A percentile compares a stretch with the other conserved stretches of the same genome.
These are phyloP conservation scores for Fusarium siculi DNA, from an alignment of 2,329 filamentous ascomycete species.

Conservation along the genomic window DNA sequence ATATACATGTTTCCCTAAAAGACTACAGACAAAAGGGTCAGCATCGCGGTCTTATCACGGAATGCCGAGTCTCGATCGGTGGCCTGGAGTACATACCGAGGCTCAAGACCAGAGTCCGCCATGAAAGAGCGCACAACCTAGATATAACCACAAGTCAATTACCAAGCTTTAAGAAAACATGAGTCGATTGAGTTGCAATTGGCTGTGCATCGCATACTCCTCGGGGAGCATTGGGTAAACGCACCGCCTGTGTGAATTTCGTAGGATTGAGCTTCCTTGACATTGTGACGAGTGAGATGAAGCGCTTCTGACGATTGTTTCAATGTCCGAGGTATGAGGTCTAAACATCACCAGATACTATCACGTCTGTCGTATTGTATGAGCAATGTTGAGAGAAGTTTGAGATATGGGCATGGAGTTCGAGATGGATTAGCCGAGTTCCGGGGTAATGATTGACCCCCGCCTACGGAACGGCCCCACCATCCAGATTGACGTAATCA, in stretches of 20 bases:
- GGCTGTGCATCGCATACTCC: neutral
- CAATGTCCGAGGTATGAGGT: accelerated
- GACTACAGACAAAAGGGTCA: conserved; percentile 27
- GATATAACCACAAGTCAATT: neutral
- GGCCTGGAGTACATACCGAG: conserved; percentile 67
- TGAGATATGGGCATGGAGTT: conserved; percentile 8
- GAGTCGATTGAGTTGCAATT: accelerated
- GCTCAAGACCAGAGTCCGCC: conserved; percentile 86
- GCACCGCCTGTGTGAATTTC: conserved; percentile 51
- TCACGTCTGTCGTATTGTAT: neutral
- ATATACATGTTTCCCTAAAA: conserved; percentile 45
- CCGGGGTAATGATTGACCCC: conserved; percentile 7
- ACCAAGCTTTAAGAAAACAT: accelerated
- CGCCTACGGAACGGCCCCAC: conserved; percentile 6
- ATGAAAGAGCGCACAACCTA: conserved; percentile 89
- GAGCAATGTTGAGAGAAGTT: neutral
- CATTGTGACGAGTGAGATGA: conserved; percentile 33
- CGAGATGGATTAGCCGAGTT: conserved; percentile 16
- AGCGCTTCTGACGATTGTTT: too few relatives aligned
- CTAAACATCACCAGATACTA: accelerated
- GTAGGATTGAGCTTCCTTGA: conserved; percentile 47
- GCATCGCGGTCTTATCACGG: neutral
- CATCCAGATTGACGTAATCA: conserved; percentile 11
- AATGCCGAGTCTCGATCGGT: too few relatives aligned
- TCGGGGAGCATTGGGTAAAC: conserved; percentile 1